Evolutionary conservation across 345 rosid species (phyloP).

Genomic region (Melaleuca alternifolia): DNA sequence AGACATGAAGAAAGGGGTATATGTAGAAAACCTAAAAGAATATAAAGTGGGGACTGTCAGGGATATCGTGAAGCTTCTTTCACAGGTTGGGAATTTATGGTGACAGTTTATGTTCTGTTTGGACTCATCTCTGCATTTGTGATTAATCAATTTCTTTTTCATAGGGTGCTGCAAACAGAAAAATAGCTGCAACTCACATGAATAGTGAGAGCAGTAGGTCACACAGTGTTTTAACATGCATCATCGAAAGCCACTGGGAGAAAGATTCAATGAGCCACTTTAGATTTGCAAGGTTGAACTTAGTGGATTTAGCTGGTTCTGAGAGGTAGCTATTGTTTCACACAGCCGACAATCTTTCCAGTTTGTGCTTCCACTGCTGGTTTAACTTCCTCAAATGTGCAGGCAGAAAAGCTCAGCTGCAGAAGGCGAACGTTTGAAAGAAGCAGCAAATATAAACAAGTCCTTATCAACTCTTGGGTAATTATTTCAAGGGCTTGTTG

Average conservation of each 20-base stretch:
- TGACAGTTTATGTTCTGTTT: not conserved
- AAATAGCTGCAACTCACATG: conserved; percentile 84
- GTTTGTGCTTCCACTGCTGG: not conserved
- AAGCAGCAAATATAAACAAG: conserved; percentile 93
- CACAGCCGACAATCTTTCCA: not conserved
- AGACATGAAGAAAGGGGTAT: conserved; percentile 76
- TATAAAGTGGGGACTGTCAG: conserved; percentile 47
- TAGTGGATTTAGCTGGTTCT: conserved; percentile 96
- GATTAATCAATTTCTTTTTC: conserved; percentile 2
- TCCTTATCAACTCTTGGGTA: conserved; percentile 96
- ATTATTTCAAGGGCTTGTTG: not conserved
- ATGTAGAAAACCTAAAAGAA: conserved; percentile 84
- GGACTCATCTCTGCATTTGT: not conserved
- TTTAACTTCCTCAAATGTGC: conserved; percentile 10
- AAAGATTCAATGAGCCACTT: conserved; percentile 69
- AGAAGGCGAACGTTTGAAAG: conserved; percentile 95
- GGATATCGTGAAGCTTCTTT: conserved; percentile 71
- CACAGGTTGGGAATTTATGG: conserved; percentile 34
- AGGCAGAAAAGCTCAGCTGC: conserved; percentile 99
- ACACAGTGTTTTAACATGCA: conserved; percentile 94
- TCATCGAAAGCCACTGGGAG: conserved; percentile 85
- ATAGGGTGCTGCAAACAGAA: conserved; percentile 84
- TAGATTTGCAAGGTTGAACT: conserved; percentile 87
- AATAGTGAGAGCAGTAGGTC: conserved; percentile 97
- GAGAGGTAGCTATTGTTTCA: conserved; percentile 53